phyloP scores from a whole-genome alignment of 2,329 filamentous ascomycete genomes.

The Monosporascus ibericus region DNA sequence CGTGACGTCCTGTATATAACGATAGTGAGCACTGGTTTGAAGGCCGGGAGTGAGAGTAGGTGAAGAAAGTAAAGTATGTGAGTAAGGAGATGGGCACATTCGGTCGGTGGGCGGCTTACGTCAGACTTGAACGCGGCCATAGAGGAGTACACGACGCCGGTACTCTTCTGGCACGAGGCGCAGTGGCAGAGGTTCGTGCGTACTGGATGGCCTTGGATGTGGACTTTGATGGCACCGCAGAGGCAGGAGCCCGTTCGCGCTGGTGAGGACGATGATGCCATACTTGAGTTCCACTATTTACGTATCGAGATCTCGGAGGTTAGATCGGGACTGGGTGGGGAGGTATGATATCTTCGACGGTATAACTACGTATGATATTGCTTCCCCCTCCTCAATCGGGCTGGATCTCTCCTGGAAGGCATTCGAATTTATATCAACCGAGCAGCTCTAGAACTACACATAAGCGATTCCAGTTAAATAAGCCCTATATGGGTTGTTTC shows the following conservation, averaged over 20 bases:
- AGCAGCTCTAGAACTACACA: too few relatives aligned
- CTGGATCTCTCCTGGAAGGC: too few relatives aligned
- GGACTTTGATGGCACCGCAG: conserved; percentile 17
- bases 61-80: not conserved
- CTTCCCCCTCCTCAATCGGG: too few relatives aligned
- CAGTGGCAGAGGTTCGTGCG: conserved; percentile 20
- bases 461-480: too few relatives aligned
- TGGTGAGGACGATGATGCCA: too few relatives aligned
- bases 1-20: conserved; percentile 11
- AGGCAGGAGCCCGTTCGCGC: conserved; percentile 18
- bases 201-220: conserved; percentile 11
- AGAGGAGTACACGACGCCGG: conserved; percentile 9
- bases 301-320: too few relatives aligned
- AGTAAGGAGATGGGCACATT: not conserved
- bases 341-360: too few relatives aligned
- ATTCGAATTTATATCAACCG: too few relatives aligned
- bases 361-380: too few relatives aligned
- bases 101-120: conserved; percentile 5
- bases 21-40: not conserved
- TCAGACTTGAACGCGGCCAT: conserved; percentile 14
- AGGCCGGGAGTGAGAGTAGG: not conserved
- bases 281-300: too few relatives aligned
- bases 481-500: too few relatives aligned
- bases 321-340: too few relatives aligned
- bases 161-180: conserved; percentile 17